A percentile compares a stretch with the other conserved stretches of the same genome.
phyloP scores from a whole-genome alignment of 1,284 basidiomycete genomes.

The Marasmius tenuissimus region DNA sequence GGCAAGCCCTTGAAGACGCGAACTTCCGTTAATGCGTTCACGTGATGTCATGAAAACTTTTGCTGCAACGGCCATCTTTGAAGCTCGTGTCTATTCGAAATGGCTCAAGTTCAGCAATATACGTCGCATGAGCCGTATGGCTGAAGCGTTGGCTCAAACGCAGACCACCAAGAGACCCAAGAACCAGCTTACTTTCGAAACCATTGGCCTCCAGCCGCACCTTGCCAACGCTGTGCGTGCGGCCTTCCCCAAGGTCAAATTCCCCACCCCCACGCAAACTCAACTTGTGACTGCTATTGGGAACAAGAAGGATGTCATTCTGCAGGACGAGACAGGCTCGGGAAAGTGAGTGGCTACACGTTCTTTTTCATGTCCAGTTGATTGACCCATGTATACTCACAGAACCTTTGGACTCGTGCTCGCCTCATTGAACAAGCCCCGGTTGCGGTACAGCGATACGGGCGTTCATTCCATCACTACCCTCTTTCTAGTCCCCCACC shows the following conservation, averaged over 20 bases:
- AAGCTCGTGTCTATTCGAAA: constrained; percentile 7
- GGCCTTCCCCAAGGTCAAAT: constrained; percentile 63
- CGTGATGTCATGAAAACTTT: constrained; percentile 29
- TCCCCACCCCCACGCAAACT: constrained; percentile 60
- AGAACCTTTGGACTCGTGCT: constrained; percentile 73
- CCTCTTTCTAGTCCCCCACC: constrained; percentile 72
- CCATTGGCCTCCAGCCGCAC: constrained; percentile 47
- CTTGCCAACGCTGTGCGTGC: constrained; percentile 46
- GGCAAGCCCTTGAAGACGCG: not conserved
- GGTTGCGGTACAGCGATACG: constrained; percentile 21
- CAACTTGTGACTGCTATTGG: constrained; percentile 64
- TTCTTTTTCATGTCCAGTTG: not conserved
- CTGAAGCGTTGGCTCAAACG: constrained; percentile 15
- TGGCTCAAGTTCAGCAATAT: constrained; percentile 15
- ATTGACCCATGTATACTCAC: constrained; percentile 2
- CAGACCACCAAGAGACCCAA: not conserved
- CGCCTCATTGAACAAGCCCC: constrained; percentile 60
- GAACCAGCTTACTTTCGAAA: constrained; percentile 38
- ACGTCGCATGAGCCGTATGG: constrained; percentile 20
- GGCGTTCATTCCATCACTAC: constrained; percentile 35
- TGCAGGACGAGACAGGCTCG: constrained; percentile 70
- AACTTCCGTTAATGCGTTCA: constrained; percentile 3
- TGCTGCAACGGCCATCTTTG: constrained; percentile 15
- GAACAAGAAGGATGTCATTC: constrained; percentile 55
- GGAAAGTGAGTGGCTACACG: constrained; percentile 63